A percentile compares a stretch with the other conserved stretches of the same genome.
Evolutionary conservation across 352 stramenopile species (phyloP).

Genomic region (Globisporangium ultimum): DNA sequence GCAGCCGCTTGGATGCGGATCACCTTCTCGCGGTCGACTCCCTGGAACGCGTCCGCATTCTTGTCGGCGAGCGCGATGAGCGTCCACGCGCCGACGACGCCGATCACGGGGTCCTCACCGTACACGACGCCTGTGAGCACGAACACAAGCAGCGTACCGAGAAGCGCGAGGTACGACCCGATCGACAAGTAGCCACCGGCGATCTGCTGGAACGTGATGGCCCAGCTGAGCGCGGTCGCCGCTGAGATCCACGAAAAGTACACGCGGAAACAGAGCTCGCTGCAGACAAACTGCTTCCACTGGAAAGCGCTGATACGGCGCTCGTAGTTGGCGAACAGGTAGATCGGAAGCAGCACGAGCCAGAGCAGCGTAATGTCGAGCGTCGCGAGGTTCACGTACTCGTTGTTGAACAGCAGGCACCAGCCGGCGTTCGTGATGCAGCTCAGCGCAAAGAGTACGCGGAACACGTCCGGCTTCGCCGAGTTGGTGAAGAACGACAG

Average conservation of each 20-base stretch:
- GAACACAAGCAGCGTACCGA: conserved; percentile 38
- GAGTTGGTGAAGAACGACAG: conserved; percentile 47
- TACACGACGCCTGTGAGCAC: conserved; percentile 43
- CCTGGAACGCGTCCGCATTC: conserved; percentile 20
- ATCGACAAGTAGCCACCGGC: conserved; percentile 34
- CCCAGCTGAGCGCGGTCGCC: conserved; percentile 49
- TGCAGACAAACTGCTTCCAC: conserved; percentile 57
- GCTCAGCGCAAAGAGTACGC: conserved; percentile 49
- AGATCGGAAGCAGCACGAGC: conserved; percentile 57
- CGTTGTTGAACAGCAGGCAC: conserved; percentile 49
- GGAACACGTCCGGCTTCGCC: conserved; percentile 38
- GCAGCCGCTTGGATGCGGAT: conserved; percentile 38
- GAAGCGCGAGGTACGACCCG: conserved; percentile 37
- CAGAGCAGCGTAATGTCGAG: conserved; percentile 55
- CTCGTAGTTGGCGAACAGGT: conserved; percentile 60
- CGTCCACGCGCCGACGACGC: conserved; percentile 45
- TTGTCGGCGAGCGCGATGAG: conserved; percentile 49
- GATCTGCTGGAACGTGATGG: conserved; percentile 41
- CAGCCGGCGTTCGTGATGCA: conserved; percentile 47
- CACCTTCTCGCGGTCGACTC: conserved; percentile 21
- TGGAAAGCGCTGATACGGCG: conserved; percentile 34
- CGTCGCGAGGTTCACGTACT: conserved; percentile 31
- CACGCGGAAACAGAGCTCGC: conserved; percentile 55
- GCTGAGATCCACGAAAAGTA: conserved; percentile 68
- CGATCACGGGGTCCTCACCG: conserved; percentile 51